phyloP scores from a whole-genome alignment of 2,329 filamentous ascomycete species.

The Scedosporium aurantiacum region DNA sequence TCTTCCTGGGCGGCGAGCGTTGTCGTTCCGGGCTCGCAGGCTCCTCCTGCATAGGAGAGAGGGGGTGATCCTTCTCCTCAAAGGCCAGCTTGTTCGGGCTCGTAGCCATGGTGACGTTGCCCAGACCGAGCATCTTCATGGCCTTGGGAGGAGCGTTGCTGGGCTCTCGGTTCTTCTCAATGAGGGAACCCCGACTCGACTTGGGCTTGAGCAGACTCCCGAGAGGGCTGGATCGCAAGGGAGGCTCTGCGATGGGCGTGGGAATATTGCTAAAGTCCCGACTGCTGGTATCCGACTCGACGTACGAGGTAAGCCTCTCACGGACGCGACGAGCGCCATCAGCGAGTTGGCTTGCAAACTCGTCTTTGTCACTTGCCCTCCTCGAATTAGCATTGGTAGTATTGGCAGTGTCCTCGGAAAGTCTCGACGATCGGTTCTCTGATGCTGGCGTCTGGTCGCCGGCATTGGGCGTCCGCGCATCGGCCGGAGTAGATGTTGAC shows the following conservation, averaged over 20 bases:
- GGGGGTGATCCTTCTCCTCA: constrained; percentile 21
- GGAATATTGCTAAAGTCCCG: background rate
- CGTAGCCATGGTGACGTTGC: constrained; percentile 28
- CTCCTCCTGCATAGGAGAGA: constrained; percentile 18
- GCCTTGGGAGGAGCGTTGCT: constrained; percentile 38
- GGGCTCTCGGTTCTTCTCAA: constrained; percentile 34
- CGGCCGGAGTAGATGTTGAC: background rate
- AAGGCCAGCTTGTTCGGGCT: constrained; percentile 20
- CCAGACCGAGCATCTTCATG: constrained; percentile 51
- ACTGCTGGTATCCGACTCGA: constrained; percentile 41
- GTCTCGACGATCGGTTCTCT: background rate
- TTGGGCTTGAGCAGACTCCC: constrained; percentile 51
- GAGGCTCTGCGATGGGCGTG: constrained; percentile 9
- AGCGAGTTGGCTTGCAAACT: constrained; percentile 63
- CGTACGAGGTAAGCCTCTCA: constrained; percentile 60
- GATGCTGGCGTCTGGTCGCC: background rate
- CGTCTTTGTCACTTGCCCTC: constrained; percentile 41
- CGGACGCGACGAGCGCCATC: constrained; percentile 60
- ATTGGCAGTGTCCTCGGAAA: background rate
- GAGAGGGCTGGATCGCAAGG: constrained; percentile 42
- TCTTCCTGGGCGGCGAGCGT: constrained; percentile 8
- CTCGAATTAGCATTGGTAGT: background rate
- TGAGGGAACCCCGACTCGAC: constrained; percentile 56
- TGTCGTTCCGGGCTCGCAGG: constrained; percentile 1
- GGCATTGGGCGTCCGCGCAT: background rate